Percentiles rank a stretch among this genome's conserved stretches.
Conservation (phyloP, 2,329 filamentous ascomycete genomes). For the Fusarium annulatum region DNA sequence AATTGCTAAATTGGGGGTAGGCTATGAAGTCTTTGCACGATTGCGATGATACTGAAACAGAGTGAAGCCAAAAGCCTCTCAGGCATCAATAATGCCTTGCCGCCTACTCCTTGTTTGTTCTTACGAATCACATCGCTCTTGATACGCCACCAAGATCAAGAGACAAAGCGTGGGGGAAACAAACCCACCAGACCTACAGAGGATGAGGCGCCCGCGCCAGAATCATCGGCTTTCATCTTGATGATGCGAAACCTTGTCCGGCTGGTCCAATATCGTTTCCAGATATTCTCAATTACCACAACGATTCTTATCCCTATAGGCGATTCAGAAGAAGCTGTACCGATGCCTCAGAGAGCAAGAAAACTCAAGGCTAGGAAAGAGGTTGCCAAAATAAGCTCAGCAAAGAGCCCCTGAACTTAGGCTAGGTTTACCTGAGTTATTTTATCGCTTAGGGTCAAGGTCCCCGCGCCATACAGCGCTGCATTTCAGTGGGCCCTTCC, state of each 20-base stretch:
- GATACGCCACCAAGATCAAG: background rate
- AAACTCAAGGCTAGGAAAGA: too few relatives aligned
- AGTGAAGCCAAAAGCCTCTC: too few relatives aligned
- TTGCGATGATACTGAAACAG: background rate
- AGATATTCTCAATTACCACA: background rate
- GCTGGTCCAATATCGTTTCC: too few relatives aligned
- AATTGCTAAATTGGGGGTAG: rapidly evolving
- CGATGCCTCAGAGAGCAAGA: too few relatives aligned
- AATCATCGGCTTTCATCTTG: background rate
- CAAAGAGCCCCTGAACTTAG: too few relatives aligned
- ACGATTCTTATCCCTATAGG: background rate
- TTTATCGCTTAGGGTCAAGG: too few relatives aligned
- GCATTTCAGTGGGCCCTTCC: background rate
- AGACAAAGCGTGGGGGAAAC: background rate
- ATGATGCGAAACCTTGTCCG: too few relatives aligned
- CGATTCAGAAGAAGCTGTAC: background rate
- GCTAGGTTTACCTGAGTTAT: too few relatives aligned
- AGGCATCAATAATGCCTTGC: background rate
- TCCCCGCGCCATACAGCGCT: too few relatives aligned
- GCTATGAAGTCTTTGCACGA: too few relatives aligned
- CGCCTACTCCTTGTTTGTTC: background rate
- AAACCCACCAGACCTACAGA: background rate
- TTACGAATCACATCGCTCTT: background rate
- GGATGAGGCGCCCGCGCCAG: background rate
- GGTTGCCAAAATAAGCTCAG: too few relatives aligned